Percentiles rank a stretch among this genome's conserved stretches.
Evolutionary conservation across 768 basidiomycete species (phyloP).

Genomic region (Leccinum truebloodii): DNA sequence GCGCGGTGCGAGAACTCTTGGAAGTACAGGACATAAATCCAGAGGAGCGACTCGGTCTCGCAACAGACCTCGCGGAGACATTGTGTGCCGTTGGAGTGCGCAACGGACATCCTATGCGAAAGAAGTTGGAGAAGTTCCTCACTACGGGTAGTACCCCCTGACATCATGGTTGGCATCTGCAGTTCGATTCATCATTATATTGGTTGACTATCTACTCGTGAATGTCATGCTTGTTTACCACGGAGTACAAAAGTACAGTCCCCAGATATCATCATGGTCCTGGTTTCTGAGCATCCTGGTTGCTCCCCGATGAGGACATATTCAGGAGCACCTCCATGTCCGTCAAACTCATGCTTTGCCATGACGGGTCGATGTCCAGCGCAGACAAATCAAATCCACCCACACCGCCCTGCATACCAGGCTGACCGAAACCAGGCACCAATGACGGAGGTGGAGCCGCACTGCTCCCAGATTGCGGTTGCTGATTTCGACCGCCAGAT

Average conservation of each 20-base stretch:
- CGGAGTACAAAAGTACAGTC: neutral
- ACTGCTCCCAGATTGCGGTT: constrained; percentile 19
- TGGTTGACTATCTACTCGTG: constrained; percentile 5
- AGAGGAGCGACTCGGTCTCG: constrained; percentile 48
- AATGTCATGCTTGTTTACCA: constrained; percentile 1
- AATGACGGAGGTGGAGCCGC: constrained; percentile 41
- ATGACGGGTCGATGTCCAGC: constrained; percentile 46
- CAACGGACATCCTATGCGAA: constrained; percentile 65
- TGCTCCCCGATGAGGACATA: constrained; percentile 36
- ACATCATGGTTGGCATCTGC: neutral
- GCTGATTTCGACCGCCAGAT: constrained; percentile 16
- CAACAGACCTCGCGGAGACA: constrained; percentile 49
- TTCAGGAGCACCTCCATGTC: constrained; percentile 59
- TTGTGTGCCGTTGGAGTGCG: constrained; percentile 58
- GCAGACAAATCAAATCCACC: constrained; percentile 49
- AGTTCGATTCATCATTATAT: neutral
- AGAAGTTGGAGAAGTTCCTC: constrained; percentile 62
- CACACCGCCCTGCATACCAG: constrained; percentile 22
- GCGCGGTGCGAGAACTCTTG: constrained; percentile 64
- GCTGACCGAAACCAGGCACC: constrained; percentile 43
- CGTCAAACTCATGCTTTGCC: constrained; percentile 47
- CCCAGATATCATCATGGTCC: constrained; percentile 14
- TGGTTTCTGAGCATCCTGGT: constrained; percentile 27
- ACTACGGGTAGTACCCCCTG: constrained; percentile 15
- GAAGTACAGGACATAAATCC: constrained; percentile 50